phyloP scores from a whole-genome alignment of 192 early-diverging fungal species.

The Coemansia sp. region DNA sequence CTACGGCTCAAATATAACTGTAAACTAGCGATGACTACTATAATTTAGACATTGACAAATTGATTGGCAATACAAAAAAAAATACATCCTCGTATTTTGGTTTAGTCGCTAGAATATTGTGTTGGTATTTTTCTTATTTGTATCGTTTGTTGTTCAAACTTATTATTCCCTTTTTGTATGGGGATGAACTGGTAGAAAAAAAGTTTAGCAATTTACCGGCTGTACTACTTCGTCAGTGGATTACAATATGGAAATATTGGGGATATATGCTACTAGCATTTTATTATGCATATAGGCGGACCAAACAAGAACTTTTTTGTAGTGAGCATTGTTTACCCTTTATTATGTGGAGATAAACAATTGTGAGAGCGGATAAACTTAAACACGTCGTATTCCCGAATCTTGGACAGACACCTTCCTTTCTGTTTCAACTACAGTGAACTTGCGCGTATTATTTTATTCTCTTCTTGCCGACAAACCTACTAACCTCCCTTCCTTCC shows the following conservation, averaged over 20 bases:
- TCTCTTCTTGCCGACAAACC: slow-evolving; percentile 2
- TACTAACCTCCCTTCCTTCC: slow-evolving; percentile 1
- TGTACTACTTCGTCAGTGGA: neutral
- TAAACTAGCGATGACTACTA: neutral
- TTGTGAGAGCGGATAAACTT: slow-evolving; percentile 2
- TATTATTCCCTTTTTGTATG: neutral
- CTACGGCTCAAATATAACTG: neutral
- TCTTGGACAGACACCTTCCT: neutral
- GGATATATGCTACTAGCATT: neutral
- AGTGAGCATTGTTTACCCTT: slow-evolving; percentile 7
- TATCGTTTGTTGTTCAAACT: neutral
- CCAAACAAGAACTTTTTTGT: neutral
- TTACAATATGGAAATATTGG: neutral
- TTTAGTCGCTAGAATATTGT: neutral
- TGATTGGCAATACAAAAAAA: neutral
- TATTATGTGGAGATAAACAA: slow-evolving; percentile 1
- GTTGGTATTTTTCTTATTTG: neutral
- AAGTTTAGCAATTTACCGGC: neutral
- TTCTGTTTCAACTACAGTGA: neutral
- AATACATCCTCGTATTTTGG: slow-evolving; percentile 3
- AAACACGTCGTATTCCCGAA: neutral
- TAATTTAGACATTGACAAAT: neutral
- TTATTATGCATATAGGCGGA: neutral
- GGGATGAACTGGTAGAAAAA: too few species aligned
- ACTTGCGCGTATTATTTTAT: neutral